Evolutionary conservation across 1,284 basidiomycete genomes (phyloP), one percentile per base, ranked within the genome.

Genomic region (Agroathelia rolfsii): DNA sequence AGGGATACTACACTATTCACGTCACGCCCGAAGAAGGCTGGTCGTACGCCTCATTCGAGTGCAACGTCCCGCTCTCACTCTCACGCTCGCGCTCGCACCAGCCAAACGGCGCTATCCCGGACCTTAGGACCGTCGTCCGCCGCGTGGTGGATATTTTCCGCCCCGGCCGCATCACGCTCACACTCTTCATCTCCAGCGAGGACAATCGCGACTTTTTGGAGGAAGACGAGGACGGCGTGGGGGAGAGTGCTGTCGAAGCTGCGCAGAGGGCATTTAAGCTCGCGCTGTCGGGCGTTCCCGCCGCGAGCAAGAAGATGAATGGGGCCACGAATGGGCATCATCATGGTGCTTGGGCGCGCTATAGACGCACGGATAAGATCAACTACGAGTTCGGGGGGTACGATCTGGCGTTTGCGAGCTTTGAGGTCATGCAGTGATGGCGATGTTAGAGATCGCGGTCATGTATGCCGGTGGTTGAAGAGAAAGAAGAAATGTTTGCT

Each of bases 21-120:
- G 95, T 98, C 34, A 99, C 95, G 0, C 95, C 95, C 20, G 95
- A 98, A 58, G 78, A 85, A 45, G 93, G 87, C 37, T 96, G 88
- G 79, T 94, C 89, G 30, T 99, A 95, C 56, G 95, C 95, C 31
- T 88, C 83, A 46, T 98, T 98, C 62, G 95, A 99, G 61, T 95
- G 90, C 61, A 99, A 99, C 58, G 77, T 97, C n/a, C 86, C 88
- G 3, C 69, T 93, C 14, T 62, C 69, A 16, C 69, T 93, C 14
- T 62, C 69, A 16, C 49, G 58, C 19, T 48, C 47, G 17, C 54
- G 55, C 27, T 50, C 51, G 38, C 51, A 55, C 32, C 51, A 60
- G 38, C 44, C 51, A 33, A 52, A 52, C 32, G 50, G 55, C 34
- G n/a, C n/a, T n/a, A 70, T 84, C 27, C 82, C 87, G 17, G 80